Percentiles rank a stretch among this genome's conserved stretches.
phyloP scores from a whole-genome alignment of 75 land plant species.

The Cupressus sempervirens region DNA sequence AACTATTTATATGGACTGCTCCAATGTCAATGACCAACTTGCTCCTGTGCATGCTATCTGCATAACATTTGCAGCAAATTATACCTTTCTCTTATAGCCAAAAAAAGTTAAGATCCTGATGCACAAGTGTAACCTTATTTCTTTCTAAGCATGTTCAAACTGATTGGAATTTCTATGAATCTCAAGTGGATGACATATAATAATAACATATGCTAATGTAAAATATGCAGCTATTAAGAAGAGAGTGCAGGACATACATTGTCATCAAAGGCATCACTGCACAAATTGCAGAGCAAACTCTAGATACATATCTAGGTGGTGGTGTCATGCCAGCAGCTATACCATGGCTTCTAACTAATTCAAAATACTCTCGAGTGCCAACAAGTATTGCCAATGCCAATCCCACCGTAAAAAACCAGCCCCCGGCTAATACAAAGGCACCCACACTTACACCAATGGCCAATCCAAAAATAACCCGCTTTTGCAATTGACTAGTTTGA shows the following conservation, averaged over 20 bases:
- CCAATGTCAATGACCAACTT: neutral
- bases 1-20: neutral
- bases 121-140: neutral
- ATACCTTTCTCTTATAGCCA: neutral
- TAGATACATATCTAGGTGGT: slow-evolving; percentile 83
- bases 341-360: slow-evolving; percentile 88
- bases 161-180: neutral
- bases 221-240: neutral
- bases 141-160: neutral
- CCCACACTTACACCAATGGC: slow-evolving; percentile 70
- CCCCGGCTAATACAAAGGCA: slow-evolving; percentile 78
- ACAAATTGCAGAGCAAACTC: slow-evolving; percentile 82
- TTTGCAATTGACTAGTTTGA: slow-evolving; percentile 68
- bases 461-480: slow-evolving; percentile 74
- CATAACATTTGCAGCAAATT: neutral
- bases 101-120: neutral
- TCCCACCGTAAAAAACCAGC: slow-evolving; percentile 80
- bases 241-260: slow-evolving; percentile 49
- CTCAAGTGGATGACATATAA: neutral
- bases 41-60: neutral
- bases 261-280: slow-evolving; percentile 85
- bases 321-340: slow-evolving; percentile 90
- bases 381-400: slow-evolving; percentile 52
- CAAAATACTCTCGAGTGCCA: slow-evolving; percentile 86
- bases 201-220: neutral